Evolutionary conservation across 2,329 filamentous ascomycete species (phyloP).

Genomic region (Coniochaeta hoffmannii): DNA sequence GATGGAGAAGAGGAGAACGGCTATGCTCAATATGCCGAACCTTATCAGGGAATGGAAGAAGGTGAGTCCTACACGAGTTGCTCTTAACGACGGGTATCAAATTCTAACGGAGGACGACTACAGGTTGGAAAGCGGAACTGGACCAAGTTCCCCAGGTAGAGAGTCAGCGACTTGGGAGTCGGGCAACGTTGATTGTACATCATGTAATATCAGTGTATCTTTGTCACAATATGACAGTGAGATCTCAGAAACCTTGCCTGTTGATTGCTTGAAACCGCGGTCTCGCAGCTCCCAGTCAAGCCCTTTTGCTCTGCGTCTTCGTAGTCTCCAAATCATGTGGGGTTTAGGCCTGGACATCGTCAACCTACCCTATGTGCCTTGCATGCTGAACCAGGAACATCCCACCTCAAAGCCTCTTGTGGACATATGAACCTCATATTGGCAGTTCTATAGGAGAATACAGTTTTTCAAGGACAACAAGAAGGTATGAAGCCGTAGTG

Average conservation of each 20-base stretch:
- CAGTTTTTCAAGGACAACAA: not conserved
- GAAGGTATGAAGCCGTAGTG: not conserved
- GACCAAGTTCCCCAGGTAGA: constrained; percentile 47
- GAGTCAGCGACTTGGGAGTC: no score
- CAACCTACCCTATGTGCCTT: not conserved
- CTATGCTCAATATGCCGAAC: constrained; percentile 91
- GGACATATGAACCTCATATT: no score
- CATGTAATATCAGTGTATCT: constrained; percentile 2
- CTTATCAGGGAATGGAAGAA: constrained; percentile 91
- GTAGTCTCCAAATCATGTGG: not conserved
- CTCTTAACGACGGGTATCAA: not conserved
- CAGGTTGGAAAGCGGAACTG: constrained; percentile 49
- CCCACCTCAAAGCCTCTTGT: not conserved
- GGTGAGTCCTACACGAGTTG: constrained; percentile 41
- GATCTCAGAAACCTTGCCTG: not conserved
- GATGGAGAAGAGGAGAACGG: constrained; percentile 81
- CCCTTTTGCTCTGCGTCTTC: not conserved
- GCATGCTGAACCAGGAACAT: not conserved
- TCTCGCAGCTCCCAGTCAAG: not conserved
- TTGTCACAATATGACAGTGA: not conserved
- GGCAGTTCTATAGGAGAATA: not conserved
- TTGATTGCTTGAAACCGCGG: not conserved
- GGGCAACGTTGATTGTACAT: not conserved
- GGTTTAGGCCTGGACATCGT: not conserved
- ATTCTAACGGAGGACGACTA: constrained; percentile 26